phyloP scores from a whole-genome alignment of 1,284 basidiomycete species.

The Naganishia sp. region DNA sequence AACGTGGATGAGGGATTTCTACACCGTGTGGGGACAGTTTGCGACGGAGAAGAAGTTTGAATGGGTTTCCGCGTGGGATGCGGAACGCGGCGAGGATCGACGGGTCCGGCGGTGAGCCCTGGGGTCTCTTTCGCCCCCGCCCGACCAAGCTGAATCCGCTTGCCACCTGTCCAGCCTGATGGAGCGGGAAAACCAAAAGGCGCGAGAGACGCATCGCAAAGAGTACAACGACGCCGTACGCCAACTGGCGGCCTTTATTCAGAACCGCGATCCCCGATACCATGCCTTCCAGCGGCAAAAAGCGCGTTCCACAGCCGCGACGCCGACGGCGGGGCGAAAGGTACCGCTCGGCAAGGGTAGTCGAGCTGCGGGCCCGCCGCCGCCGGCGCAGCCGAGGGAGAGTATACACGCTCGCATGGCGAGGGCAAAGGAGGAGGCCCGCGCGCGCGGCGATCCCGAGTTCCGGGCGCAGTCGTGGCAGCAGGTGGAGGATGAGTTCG shows the following conservation, averaged over 20 bases:
- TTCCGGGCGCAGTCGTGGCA: slow-evolving; percentile 49
- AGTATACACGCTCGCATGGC: slow-evolving; percentile 39
- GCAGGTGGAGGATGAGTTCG: slow-evolving; percentile 38
- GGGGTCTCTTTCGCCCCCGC: neutral
- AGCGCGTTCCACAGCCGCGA: slow-evolving; percentile 39
- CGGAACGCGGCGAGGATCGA: slow-evolving; percentile 81
- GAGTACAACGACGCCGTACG: slow-evolving; percentile 93
- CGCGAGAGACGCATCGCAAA: slow-evolving; percentile 77
- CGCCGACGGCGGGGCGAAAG: slow-evolving; percentile 32
- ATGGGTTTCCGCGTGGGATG: slow-evolving; percentile 85
- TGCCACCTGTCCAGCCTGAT: slow-evolving; percentile 63
- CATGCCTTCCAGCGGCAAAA: slow-evolving; percentile 68
- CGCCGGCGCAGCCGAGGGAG: slow-evolving; percentile 1
- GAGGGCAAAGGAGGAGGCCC: slow-evolving; percentile 38
- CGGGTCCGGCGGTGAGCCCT: slow-evolving; percentile 68
- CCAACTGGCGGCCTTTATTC: slow-evolving; percentile 81
- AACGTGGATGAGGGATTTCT: slow-evolving; percentile 70
- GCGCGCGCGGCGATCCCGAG: slow-evolving; percentile 39
- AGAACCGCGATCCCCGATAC: slow-evolving; percentile 91
- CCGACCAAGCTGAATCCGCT: neutral
- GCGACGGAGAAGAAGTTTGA: slow-evolving; percentile 83
- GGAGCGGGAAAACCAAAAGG: slow-evolving; percentile 95
- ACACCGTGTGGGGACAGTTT: slow-evolving; percentile 85
- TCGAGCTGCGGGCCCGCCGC: slow-evolving; percentile 26
- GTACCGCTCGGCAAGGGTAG: slow-evolving; percentile 26